A percentile compares a stretch with the other conserved stretches of the same genome.
Conservation (phyloP, 2,329 filamentous ascomycete species). For the Thelonectria olida region DNA sequence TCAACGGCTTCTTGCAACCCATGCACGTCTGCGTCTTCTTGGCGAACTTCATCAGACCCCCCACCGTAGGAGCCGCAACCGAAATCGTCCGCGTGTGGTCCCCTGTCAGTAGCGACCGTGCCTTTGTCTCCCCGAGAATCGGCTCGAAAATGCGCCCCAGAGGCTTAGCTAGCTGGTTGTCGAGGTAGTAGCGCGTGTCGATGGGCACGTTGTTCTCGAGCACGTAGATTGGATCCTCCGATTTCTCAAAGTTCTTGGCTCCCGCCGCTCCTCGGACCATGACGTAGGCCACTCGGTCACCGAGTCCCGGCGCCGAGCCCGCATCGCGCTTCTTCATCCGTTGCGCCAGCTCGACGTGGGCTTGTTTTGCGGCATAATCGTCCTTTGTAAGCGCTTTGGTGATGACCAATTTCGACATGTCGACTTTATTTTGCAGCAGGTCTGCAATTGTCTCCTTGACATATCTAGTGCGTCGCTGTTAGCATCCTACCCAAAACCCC, state of each 20-base stretch:
- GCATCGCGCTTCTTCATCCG: conserved; percentile 98
- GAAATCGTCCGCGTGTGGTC: conserved; percentile 96
- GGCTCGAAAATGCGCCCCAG: conserved; percentile 96
- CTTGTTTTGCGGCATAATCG: conserved; percentile 91
- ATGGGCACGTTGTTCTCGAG: conserved; percentile 98
- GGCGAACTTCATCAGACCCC: conserved; percentile 97
- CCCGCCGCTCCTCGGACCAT: conserved; percentile 92
- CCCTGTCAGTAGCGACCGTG: conserved; percentile 84
- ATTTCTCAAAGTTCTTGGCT: conserved; percentile 95
- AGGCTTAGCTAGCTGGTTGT: conserved; percentile 97
- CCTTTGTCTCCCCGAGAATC: conserved; percentile 93
- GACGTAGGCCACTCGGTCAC: conserved; percentile 97
- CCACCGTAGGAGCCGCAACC: conserved; percentile 88
- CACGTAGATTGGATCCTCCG: conserved; percentile 96
- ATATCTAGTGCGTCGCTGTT: conserved; percentile 70
- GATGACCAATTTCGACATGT: conserved; percentile 99
- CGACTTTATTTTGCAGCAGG: conserved; percentile 94
- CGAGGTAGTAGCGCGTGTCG: conserved; percentile 97
- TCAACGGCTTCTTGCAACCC: conserved; percentile 97
- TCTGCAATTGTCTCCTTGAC: conserved; percentile 97
- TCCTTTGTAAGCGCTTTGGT: conserved; percentile 95
- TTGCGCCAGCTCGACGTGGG: conserved; percentile 93
- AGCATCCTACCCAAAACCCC: conserved; percentile 22
- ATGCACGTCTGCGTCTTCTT: conserved; percentile 99
- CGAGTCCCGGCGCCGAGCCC: conserved; percentile 89